Base-by-base conservation (phyloP, 2,329 filamentous ascomycete genomes). In the Hymenoscyphus fraxineus region DNA sequence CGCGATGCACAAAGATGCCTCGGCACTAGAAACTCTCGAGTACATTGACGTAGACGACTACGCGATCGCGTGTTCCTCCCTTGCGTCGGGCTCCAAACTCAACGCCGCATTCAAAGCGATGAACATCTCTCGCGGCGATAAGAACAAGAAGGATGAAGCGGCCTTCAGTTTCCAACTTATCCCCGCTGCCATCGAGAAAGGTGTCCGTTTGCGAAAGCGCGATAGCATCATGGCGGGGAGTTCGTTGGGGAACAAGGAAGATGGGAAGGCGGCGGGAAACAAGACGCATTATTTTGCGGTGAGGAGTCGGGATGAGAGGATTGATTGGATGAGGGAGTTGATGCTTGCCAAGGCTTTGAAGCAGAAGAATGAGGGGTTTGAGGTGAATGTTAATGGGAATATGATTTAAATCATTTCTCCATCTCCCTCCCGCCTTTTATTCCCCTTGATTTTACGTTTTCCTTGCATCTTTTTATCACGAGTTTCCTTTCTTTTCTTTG, bases 231-330 rank as follows among this genome's bases (percentile, higher is more conserved):
- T 73, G 68, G 61, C 57, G 12, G 44, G 6, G 7, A 51, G 44
- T 51, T 10, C 44, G 44, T 51, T 51, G 44, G 59, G 63, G 38
- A 64, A 61, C 6, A 40, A 57, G 19, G 32, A 58, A 10, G 65
- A 67, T 19, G 69, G 62, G 5, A 82, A 83, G 44, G 80, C 82
- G 32, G 85, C 85, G 63, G 87, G 84, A 12, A 87, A 86, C 72
- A 97, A 97, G 83, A 90, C 91, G 56, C 94, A 98, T 74, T 92
- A 98, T 76, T 98, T 98, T 76, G 92, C 94, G 0, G 94, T 97
- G 71, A 90, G 89, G 78, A 87, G 83, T 72, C 85, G 93, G 15
- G 92, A 97, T 74, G 91, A 97, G 75, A 85, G 94, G 67, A 97
- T 98, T 73, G 94, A 97, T 76, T 99, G 95, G 95, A 96, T 96